Evolutionary conservation across 1,284 basidiomycete species (phyloP), one percentile per base, ranked within the genome.

Genomic region (Phellinidium pouzarii): DNA sequence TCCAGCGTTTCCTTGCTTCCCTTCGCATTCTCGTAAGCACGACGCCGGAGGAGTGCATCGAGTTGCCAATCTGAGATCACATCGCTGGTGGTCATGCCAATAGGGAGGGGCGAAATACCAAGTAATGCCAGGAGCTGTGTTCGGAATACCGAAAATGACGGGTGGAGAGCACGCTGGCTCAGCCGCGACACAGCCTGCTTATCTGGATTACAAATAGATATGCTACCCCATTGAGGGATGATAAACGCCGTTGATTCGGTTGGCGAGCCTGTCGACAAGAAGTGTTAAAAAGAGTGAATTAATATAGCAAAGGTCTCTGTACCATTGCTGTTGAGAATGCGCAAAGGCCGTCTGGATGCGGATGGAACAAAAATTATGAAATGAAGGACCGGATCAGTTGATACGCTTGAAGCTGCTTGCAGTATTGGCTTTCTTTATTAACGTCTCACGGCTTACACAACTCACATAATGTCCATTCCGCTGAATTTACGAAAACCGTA

Each of bases 181-280:
- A 86, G 66, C 59, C 64, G 61, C 53, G 62, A 48, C 55, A 22
- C 29, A 20, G 62, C 20, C 4, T 27, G 19, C 12, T 58, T 59
- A 5, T 71, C 72, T 25, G 80, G 78, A 64, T 96, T 93, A 59
- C 84, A 70, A 48, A 98, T 77, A 50, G 89, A 79, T 44, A 99
- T 88, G 12, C 92, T 87, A 38, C 96, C 95, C 86, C 92, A 96
- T 68, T 98, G 95, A 0, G 96, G 95, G 1, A 96, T 76, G 22
- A 97, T 77, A 74, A 98, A 99, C 7, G 87, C 80, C 48, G 72
- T 78, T 2, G 78, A 81, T 22, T 65, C 64, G 17, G 75, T 75
- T 1, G 68, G 68, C 7, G 57, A 61, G 31, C 70, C 79, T 82
- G 61, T 54, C 12, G 37, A 40, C 7, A 19, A 41, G 7, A 38